These are phyloP conservation scores for Apiospora aurea DNA, from an alignment of 2,329 filamentous ascomycete species.

Conservation along the genomic window DNA sequence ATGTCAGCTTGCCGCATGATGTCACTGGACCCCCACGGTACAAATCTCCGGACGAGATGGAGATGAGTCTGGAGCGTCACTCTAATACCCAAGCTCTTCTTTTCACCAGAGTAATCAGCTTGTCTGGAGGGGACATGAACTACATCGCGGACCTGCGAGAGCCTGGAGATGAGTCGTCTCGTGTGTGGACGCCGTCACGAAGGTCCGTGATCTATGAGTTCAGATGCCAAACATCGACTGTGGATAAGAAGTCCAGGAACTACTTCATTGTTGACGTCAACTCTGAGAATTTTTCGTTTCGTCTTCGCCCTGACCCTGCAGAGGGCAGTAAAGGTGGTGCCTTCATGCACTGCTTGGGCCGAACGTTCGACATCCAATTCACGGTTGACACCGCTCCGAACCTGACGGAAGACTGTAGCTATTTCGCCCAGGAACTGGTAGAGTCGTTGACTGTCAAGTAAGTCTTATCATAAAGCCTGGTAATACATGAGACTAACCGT, in stretches of 20 bases:
- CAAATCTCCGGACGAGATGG: constrained; percentile 15
- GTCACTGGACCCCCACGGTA: background rate
- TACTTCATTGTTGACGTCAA: constrained; percentile 39
- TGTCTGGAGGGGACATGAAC: constrained; percentile 27
- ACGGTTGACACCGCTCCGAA: constrained; percentile 32
- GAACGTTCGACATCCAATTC: constrained; percentile 39
- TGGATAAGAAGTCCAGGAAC: constrained; percentile 5
- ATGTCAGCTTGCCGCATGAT: constrained; percentile 24
- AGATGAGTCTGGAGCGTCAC: constrained; percentile 20
- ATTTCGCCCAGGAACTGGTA: constrained; percentile 37
- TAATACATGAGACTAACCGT: constrained; percentile 22
- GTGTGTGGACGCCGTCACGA: constrained; percentile 12
- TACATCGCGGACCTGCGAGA: constrained; percentile 20
- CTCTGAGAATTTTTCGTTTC: constrained; percentile 32
- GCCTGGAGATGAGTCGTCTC: background rate
- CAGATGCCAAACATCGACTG: constrained; percentile 21
- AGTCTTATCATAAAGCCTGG: constrained; percentile 28
- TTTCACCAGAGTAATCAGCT: constrained; percentile 24
- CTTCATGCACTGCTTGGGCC: constrained; percentile 38
- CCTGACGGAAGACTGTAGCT: constrained; percentile 31
- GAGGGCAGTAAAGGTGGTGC: constrained; percentile 29
- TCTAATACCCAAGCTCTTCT: background rate
- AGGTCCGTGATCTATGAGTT: constrained; percentile 27
- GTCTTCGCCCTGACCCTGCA: constrained; percentile 27
- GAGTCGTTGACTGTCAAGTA: constrained; percentile 37